Base-by-base conservation (phyloP, 2,329 filamentous ascomycete species). In the Blastomyces parvus region DNA sequence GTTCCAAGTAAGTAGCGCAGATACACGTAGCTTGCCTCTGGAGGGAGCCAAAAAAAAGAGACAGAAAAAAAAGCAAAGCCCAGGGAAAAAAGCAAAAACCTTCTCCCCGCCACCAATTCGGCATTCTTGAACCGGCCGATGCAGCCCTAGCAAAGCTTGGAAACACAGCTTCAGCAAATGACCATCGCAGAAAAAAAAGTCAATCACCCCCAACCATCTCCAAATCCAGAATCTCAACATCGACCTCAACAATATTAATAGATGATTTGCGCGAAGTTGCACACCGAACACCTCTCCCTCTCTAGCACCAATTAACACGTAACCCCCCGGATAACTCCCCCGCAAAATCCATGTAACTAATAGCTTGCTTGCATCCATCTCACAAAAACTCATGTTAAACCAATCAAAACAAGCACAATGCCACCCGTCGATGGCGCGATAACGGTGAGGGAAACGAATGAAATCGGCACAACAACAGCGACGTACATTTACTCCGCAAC, bases 401-500 rank as follows among this genome's bases (percentile, higher is more conserved):
- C 60, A 60, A 58, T 40, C 19, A 61, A 46, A 19, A 25, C 65
- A 33, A 33, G 70, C 69, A 66, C 2, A 33, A 71, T 71, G 70
- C 50, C 66, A 36, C 60, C 40, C 40, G 33, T n/a, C 22, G 11
- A 60, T 30, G 59, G 62, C 53, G 48, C 40, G 25, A 59, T 76
- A 25, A 70, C 68, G n/a, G 69, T 77, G 42, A 70, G 61, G 17
- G 74, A 77, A 64, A 72, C 73, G 27, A 81, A 85, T 68, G 81
- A 83, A 63, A 78, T 81, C 25, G 81, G 81, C 30, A 77, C 76
- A 64, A 70, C 80, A 14, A 77, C 74, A 2, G 76, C 78, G 6
- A 81, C 80, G 0, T 85, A 83, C 66, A 69, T 84, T 62, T 77
- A 79, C 61, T 78, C 79, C 3, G 67, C 69, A 57, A 66, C 70